Conservation (phyloP, 2,329 filamentous ascomycete genomes). For the Bipolaris cookei region DNA sequence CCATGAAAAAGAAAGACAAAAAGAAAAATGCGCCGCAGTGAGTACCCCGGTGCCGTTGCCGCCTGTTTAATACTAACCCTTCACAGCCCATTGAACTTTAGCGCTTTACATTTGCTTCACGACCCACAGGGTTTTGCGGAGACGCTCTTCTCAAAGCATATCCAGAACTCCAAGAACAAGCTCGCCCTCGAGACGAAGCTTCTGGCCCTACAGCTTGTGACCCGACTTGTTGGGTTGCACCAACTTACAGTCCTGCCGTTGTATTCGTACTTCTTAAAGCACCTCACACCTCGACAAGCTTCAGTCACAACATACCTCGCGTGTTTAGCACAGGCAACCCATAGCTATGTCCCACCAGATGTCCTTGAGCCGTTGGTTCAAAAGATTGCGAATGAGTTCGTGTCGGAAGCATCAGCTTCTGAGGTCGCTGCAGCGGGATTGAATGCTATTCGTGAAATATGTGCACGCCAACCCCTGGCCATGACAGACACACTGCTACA, state of each 20-base stretch:
- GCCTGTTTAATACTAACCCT: neutral
- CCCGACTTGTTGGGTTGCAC: constrained; percentile 88
- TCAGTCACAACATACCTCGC: constrained; percentile 93
- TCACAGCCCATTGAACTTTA: constrained; percentile 80
- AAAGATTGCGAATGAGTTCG: constrained; percentile 98
- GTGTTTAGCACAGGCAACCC: constrained; percentile 87
- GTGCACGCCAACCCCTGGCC: constrained; percentile 88
- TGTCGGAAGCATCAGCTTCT: constrained; percentile 88
- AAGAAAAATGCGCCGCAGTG: constrained; percentile 83
- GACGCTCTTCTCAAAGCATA: constrained; percentile 84
- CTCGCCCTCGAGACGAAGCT: constrained; percentile 88
- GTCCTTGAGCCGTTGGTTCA: constrained; percentile 86
- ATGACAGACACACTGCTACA: constrained; percentile 97
- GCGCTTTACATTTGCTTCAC: constrained; percentile 88
- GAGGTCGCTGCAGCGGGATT: constrained; percentile 92
- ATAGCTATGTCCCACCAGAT: constrained; percentile 90
- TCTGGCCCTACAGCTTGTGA: constrained; percentile 87
- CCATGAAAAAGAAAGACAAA: constrained; percentile 77
- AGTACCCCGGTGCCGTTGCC: neutral
- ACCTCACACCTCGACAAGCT: constrained; percentile 61
- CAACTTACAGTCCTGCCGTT: constrained; percentile 87
- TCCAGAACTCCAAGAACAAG: constrained; percentile 85
- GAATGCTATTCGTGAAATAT: constrained; percentile 94
- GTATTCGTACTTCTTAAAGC: constrained; percentile 72
- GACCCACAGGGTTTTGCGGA: constrained; percentile 96